Base-by-base conservation (phyloP, 768 basidiomycete genomes). In the Strobilomyces dryophilus region DNA sequence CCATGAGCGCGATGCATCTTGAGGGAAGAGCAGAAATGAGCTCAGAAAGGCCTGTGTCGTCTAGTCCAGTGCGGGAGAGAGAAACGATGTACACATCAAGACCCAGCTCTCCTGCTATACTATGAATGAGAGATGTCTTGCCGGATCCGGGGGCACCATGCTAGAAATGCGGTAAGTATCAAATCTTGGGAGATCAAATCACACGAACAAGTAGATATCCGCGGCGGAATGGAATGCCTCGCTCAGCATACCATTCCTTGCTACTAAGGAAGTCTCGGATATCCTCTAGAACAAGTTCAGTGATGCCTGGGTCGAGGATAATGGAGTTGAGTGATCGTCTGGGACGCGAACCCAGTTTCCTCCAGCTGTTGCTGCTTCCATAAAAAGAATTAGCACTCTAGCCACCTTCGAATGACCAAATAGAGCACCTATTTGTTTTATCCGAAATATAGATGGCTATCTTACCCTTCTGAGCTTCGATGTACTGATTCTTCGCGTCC, bases 161-260 rank as follows among this genome's bases (percentile, higher is more conserved):
- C 80, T 82, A 54, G 41, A 40, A 47, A 18, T 8, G 8, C 12
- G 10, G 18, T 58, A 6, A 63, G 48, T 1, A 8, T 32, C 5
- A 29, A 17, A 15, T 17, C 14, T 4, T 6, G 27, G 8, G n/a
- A 17, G 41, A 43, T 15, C 9, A 29, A 17, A 34, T 24, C 17
- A 21, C 12, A 66, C 71, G 41, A 37, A 77, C 74, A 20, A 89
- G 74, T n/a, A 90, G 77, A 63, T 88, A 89, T 12, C 90, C 89
- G 12, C 89, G 76, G 18, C 88, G 82, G 72, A 87, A 91, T 1
- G 90, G 89, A 53, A 92, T 90, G 0, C 88, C 89, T 47, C 89
- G 81, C 11, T 81, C 80, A 2, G 78, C 62, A 57, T 92, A 92
- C 90, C 90, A 92, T 18, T 70, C 52, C 59, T 83, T 86, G 58